Conservation (phyloP, 768 basidiomycete genomes). For the Naganishia kalamii region DNA sequence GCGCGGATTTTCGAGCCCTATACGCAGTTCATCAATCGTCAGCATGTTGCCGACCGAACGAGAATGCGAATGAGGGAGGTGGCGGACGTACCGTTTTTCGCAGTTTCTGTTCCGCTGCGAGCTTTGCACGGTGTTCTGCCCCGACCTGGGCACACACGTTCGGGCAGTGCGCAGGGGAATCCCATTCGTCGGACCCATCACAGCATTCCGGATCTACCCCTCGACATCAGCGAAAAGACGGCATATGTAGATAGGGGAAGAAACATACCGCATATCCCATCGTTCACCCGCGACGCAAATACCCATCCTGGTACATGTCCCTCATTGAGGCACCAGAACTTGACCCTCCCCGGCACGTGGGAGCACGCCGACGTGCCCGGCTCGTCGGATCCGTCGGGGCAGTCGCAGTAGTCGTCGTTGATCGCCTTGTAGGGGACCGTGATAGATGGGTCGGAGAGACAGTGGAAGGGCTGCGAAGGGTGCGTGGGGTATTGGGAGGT, state of each 20-base stretch:
- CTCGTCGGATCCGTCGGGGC: slow-evolving; percentile 88
- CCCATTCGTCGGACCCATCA: slow-evolving; percentile 86
- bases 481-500: not conserved
- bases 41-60: slow-evolving; percentile 3
- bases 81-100: slow-evolving; percentile 62
- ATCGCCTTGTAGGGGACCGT: slow-evolving; percentile 70
- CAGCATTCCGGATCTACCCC: slow-evolving; percentile 78
- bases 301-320: slow-evolving; percentile 81
- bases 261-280: slow-evolving; percentile 80
- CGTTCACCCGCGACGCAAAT: slow-evolving; percentile 73
- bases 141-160: slow-evolving; percentile 74
- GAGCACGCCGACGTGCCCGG: slow-evolving; percentile 56
- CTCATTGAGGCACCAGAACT: slow-evolving; percentile 77
- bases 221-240: slow-evolving; percentile 23
- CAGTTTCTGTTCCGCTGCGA: slow-evolving; percentile 68
- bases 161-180: slow-evolving; percentile 61
- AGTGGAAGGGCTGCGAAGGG: not conserved
- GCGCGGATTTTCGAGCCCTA: slow-evolving; percentile 88
- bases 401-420: slow-evolving; percentile 94
- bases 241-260: not conserved
- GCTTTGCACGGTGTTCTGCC: slow-evolving; percentile 59
- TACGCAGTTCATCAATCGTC: not conserved
- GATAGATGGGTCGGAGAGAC: not conserved
- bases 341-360: slow-evolving; percentile 47
- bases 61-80: not conserved